These are phyloP conservation scores for Botrytis deweyae DNA, from an alignment of 2,329 filamentous ascomycete genomes.

Conservation along the genomic window DNA sequence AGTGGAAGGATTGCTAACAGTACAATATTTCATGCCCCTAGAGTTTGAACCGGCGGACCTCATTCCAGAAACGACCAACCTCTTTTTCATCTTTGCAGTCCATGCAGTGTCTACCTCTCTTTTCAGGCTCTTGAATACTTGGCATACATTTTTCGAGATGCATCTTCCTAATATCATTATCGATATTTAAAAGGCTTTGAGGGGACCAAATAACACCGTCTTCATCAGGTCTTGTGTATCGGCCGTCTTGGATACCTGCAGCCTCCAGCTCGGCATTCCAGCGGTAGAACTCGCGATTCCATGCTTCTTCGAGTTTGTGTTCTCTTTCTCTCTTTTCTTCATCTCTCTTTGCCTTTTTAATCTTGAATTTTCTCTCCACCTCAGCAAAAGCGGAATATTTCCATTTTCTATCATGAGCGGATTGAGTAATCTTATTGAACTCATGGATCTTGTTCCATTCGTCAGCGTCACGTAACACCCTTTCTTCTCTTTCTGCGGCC, in stretches of 20 bases:
- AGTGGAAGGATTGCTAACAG: background rate
- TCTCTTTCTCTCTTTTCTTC: background rate
- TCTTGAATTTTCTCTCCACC: background rate
- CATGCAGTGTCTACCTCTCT: background rate
- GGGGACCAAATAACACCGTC: background rate
- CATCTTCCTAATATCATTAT: accelerated
- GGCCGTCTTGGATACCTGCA: background rate
- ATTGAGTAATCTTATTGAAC: background rate
- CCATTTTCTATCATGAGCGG: accelerated
- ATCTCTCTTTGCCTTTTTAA: background rate
- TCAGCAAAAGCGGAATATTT: background rate
- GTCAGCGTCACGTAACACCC: background rate
- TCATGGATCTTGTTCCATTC: background rate
- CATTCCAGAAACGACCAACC: too few relatives aligned
- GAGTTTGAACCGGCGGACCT: background rate
- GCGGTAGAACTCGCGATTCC: background rate
- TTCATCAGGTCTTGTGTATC: background rate
- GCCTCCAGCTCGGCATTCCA: background rate
- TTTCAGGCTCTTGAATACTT: accelerated
- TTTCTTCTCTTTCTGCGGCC: accelerated
- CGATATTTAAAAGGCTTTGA: background rate
- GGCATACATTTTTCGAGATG: background rate
- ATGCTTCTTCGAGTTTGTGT: background rate
- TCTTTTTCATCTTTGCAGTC: background rate
- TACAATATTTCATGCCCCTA: background rate